Percentiles rank a stretch among this genome's conserved stretches.
phyloP scores from a whole-genome alignment of 73 alveolate species.

The Durusdinium trenchii region DNA sequence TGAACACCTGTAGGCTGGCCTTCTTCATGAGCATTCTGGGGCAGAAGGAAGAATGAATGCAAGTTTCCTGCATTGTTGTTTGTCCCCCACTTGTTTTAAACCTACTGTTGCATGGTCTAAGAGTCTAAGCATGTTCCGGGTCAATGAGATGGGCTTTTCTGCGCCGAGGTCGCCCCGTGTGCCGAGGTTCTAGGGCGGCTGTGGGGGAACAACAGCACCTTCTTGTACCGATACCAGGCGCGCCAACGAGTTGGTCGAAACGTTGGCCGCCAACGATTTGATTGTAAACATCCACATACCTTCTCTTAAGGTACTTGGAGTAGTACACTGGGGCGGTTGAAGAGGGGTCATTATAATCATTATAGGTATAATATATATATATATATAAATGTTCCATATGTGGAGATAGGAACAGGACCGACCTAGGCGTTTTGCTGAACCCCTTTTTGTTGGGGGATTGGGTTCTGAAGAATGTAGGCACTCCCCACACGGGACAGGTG shows the following conservation, averaged over 20 bases:
- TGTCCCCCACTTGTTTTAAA: not conserved
- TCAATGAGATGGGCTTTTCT: not conserved
- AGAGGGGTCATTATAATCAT: too few species aligned
- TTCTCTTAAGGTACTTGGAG: not conserved
- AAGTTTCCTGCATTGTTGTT: not conserved
- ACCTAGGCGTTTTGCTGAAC: too few species aligned
- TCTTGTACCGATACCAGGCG: constrained; percentile 82
- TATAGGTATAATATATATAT: too few species aligned
- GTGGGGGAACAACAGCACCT: constrained; percentile 53
- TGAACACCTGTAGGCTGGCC: not conserved
- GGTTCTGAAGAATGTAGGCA: too few species aligned
- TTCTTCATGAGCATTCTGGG: not conserved
- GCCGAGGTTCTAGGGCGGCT: constrained; percentile 8
- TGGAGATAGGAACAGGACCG: too few species aligned
- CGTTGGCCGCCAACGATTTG: not conserved
- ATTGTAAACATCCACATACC: not conserved
- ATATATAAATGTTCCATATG: too few species aligned
- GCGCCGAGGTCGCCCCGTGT: not conserved
- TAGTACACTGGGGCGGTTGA: too few species aligned
- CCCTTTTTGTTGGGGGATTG: too few species aligned
- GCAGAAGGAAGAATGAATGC: too few species aligned
- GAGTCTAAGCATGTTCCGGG: not conserved
- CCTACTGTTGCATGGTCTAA: not conserved
- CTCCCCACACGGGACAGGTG: too few species aligned
- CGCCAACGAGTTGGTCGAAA: not conserved